Base-by-base conservation (phyloP, 2,329 filamentous ascomycete species). In the Bipolaris gigantea region DNA sequence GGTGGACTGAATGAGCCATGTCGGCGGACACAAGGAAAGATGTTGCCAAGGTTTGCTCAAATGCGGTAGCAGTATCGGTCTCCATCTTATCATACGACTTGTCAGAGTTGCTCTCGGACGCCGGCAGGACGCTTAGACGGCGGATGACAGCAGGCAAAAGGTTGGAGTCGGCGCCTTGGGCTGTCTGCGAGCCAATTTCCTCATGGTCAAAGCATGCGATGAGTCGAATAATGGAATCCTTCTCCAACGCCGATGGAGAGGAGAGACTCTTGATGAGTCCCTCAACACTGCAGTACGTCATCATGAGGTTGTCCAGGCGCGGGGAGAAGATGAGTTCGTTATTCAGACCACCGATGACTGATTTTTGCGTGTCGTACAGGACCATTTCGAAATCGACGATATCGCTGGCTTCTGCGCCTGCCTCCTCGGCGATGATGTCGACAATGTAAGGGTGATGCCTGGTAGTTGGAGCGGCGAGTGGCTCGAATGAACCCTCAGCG, bases 171-270 rank as follows among this genome's bases (percentile, higher is more conserved):
- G 94, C 94, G 57, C 94, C 94, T 70, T 99, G 94, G 5, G 93
- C 92, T 2, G 92, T 96, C 53, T 85, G 87, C 57, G 90, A 96
- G 49, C 94, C 94, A 69, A 99, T 94, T 73, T 99, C 94, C 76
- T 99, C 94, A 77, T 99, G 92, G 73, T 99, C 94, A 74, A 99
- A 99, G 76, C 93, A 90, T 33, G 92, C 89, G 63, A 95, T 88
- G n/a, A 99, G 81, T 41, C 94, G 90, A 69, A 97, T 97, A 16
- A 85, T 88, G 3, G 84, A 80, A 69, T 97, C 93, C 19, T 88
- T 77, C 39, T 91, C 85, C 25, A 97, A 83, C 5, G 88, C 83
- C 4, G 80, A 77, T 11, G 83, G 73, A 2, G 84, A 81, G 18
- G 81, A 76, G 23, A 95, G 79, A 0, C 93, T 97, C 60, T 88